Conservation (phyloP, 257 asterid species). For the Jacaranda copaia region DNA sequence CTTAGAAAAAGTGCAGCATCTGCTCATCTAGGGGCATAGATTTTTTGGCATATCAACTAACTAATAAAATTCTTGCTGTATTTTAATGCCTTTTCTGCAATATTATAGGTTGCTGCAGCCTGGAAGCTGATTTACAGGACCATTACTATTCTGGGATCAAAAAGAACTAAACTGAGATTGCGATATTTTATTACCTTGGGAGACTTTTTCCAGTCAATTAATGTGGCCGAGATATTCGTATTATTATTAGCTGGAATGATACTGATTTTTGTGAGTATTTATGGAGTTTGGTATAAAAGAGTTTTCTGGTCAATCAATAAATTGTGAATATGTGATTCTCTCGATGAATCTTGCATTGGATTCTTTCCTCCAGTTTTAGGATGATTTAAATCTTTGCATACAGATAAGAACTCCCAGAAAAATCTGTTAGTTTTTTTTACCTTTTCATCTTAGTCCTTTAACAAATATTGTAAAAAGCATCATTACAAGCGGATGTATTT, state of each 20-base stretch:
- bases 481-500: too few species aligned
- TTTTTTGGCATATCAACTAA: constrained; percentile 1
- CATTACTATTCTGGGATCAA: constrained; percentile 81
- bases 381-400: background rate
- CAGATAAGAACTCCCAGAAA: background rate
- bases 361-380: too few species aligned
- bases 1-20: constrained; percentile 66
- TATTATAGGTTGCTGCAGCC: constrained; percentile 68
- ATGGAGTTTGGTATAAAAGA: too few species aligned
- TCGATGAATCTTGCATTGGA: too few species aligned
- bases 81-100: background rate
- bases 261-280: background rate
- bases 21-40: background rate
- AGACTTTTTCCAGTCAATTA: constrained; percentile 70
- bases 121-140: constrained; percentile 94
- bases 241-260: background rate
- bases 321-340: background rate
- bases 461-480: too few species aligned
- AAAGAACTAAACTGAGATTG: constrained; percentile 88
- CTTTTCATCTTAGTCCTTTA: background rate
- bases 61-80: background rate
- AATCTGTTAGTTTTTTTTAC: background rate
- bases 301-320: background rate
- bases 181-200: constrained; percentile 83
- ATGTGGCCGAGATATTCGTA: constrained; percentile 64